These are phyloP conservation scores for Scutellaria minor DNA, from an alignment of 257 asterid species.

Conservation along the genomic window DNA sequence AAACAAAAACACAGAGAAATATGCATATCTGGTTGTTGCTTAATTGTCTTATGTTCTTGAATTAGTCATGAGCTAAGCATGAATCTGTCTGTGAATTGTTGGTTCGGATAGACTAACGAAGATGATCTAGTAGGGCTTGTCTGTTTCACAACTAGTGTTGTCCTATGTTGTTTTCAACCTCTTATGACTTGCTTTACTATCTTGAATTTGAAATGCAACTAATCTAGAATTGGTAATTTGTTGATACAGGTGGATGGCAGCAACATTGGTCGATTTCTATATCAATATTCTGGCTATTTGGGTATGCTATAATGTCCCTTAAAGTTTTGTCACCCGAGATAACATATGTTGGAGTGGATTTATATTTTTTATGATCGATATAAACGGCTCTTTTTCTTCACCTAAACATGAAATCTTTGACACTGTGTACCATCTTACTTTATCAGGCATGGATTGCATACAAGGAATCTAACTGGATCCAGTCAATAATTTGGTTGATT, in stretches of 20 bases:
- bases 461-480: conserved; percentile 74
- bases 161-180: neutral
- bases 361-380: neutral
- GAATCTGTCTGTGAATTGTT: neutral
- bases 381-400: conserved; percentile 11
- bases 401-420: conserved; percentile 28
- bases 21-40: no score
- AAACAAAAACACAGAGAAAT: no score
- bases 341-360: neutral
- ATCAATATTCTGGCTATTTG: conserved; percentile 58
- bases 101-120: neutral
- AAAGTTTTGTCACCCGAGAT: conserved; percentile 10
- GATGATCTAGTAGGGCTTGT: neutral
- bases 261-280: conserved; percentile 73
- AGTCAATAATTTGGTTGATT: conserved; percentile 58
- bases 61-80: neutral
- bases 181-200: neutral
- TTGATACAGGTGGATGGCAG: conserved; percentile 77
- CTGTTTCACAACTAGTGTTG: neutral
- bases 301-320: conserved; percentile 45
- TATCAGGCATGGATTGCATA: conserved; percentile 76
- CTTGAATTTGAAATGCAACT: neutral
- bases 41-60: neutral
- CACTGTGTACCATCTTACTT: conserved; percentile 26
- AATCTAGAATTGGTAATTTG: neutral